Base-by-base conservation (phyloP, 148 eudicot genomes). In the Polygonum aviculare region DNA sequence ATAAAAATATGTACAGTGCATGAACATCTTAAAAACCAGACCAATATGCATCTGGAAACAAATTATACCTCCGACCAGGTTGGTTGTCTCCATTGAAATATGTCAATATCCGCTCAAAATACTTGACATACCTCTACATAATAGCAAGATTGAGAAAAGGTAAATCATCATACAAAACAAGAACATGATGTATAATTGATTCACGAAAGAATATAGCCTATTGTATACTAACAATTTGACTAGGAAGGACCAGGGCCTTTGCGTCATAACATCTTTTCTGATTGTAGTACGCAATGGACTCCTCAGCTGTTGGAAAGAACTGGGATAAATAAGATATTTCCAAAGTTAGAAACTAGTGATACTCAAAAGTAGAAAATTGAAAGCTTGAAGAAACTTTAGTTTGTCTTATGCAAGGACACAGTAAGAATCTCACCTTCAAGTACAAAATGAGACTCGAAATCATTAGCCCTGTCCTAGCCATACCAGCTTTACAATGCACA, bases 261-360 rank as follows among this genome's bases (percentile, higher is more conserved):
- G 86, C 96, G 78, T 95, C 99, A 69, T 87, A 52, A 81, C 99
- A 95, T 90, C 99, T 86, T 82, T 95, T 95, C 82, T 90, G 91
- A 81, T 95, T 95, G 79, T 90, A 95, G 84, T 92, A 95, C 72
- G 87, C 92, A 76, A 95, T 95, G 33, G 99, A 95, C 85, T 95
- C 99, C 87, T 95, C 97, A 41, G 99, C 96, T 69, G 99, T 95
- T 52, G 99, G 99, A 80, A 95, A 95, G 82, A 95, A 95, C 99
- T 95, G 87, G 49, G 80, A 77, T 9, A 69, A 16, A 80, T 57
- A 63, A 72, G 55, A 80, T 19, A 85, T 44, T 41, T 41, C 54
- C 47, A 14, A 19, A 72, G 51, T 21, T 26, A 21, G 40, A 72
- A 72, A 21, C 12, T 41, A 41, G 75, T 36, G 7, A 72, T 19